These are phyloP conservation scores for Vitis hybrid DNA, from an alignment of 177 flowering plant genomes.

Conservation along the genomic window DNA sequence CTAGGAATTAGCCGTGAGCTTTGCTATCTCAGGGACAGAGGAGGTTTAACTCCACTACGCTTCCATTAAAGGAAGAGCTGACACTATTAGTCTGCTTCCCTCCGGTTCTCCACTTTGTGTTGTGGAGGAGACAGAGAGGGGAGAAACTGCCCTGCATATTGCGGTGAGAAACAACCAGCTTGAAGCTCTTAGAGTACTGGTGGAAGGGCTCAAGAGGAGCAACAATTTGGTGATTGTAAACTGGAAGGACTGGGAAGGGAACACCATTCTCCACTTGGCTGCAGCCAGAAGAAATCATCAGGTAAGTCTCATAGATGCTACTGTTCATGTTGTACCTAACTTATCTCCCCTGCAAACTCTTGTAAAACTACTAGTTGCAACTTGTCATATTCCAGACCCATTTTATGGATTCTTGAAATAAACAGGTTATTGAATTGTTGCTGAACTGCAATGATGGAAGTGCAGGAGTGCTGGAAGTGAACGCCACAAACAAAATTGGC, in stretches of 20 bases:
- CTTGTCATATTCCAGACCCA: too few relatives aligned
- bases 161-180: slow-evolving; percentile 14
- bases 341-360: too few relatives aligned
- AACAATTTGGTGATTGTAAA: slow-evolving; percentile 3
- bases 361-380: too few relatives aligned
- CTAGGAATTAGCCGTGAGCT: not conserved
- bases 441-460: too few relatives aligned
- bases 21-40: slow-evolving; percentile 17
- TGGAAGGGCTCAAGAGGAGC: not conserved
- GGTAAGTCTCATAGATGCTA: not conserved
- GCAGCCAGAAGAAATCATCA: slow-evolving; percentile 9
- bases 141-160: slow-evolving; percentile 29
- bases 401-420: too few relatives aligned
- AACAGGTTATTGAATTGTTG: too few relatives aligned
- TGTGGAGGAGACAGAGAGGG: slow-evolving; percentile 9
- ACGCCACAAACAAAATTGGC: too few relatives aligned
- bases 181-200: slow-evolving; percentile 14
- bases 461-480: too few relatives aligned
- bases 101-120: slow-evolving; percentile 8
- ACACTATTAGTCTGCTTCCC: slow-evolving; percentile 11
- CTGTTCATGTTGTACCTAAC: not conserved
- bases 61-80: slow-evolving; percentile 13
- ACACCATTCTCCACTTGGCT: slow-evolving; percentile 36
- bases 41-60: slow-evolving; percentile 14
- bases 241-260: slow-evolving; percentile 26